Base-by-base conservation (phyloP, 139 green algal genomes). In the Chlamydomonas schloesseri region DNA sequence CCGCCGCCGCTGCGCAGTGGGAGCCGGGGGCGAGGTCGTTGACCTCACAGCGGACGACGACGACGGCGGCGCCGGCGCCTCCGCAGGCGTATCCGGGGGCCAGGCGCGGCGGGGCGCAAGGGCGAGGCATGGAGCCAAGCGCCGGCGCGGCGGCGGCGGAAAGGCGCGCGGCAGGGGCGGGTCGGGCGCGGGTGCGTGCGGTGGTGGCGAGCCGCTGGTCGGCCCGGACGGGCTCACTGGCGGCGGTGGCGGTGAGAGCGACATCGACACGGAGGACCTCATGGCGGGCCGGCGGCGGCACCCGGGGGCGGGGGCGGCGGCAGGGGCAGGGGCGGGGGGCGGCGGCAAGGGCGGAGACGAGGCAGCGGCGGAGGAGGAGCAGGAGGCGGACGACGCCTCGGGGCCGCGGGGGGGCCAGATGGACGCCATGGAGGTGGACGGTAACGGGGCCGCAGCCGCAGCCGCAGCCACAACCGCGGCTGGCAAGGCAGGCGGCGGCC, bases 181-280 rank as follows among this genome's bases (percentile, higher is more conserved):
- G 2, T 8, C 20, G 8, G 24, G 3, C 2, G 18, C 60, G 9
- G 23, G 60, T 2, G 23, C 60, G 2, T 6, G 23, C 8, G 24
- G 2, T 1, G 24, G 21, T 3, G 60, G 24, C 24, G 60, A n/a
- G 60, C 60, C 28, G 57, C 57, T 65, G 11, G 57, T 8, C 4
- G 57, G 20, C 14, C 4, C 11, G 57, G 57, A 65, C 20, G 57
- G 28, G 17, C 14, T 36, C 13, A n/a, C 2, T 71, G 64, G 13
- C 29, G 64, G 64, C 64, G 64, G n/a, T 10, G 64, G 64, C 29
- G 29, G 29, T 18, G 64, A 74, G 10, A 24, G n/a, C 42, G 11
- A 13, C 79, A 36, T 86, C 2, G 68, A 86, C 28, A 86, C 80
- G 67, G 67, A n/a, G 21, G 68, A 78, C 15, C n/a, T 86, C n/a